Evolutionary conservation across 2,329 filamentous ascomycete species (phyloP), one percentile per base, ranked within the genome.

Genomic region (Setomelanomma holmii): DNA sequence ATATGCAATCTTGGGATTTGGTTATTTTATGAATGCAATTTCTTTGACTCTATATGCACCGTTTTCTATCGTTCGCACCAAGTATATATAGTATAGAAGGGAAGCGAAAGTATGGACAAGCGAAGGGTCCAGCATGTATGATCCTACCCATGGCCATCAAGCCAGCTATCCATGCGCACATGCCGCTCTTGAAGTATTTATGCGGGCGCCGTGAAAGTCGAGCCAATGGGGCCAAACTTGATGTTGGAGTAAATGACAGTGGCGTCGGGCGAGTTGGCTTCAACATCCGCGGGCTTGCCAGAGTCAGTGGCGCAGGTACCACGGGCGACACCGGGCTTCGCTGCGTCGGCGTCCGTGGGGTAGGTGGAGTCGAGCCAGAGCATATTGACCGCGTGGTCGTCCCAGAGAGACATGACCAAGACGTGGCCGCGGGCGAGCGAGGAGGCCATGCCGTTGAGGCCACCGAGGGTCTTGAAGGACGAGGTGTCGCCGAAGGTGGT

Each of bases 291-390:
- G 12, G 74, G 74, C 56, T 63, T 67, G 36, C 74, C 74, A 39
- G 68, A 73, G 57, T 63, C 59, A n/a, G 59, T 75, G 3, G 64
- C 19, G 67, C 74, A 76, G 43, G 72, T 71, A 54, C 74, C 74
- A 58, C 74, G 71, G 36, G 54, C 69, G 23, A 68, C 49, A 67
- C 74, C 74, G 14, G 68, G 72, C 52, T 63, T 67, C 34, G 12
- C 34, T 36, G 34, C 11, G 40, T 70, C 66, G 24, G 58, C 64
- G 45, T 71, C 66, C 54, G 78, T 77, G 42, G 87, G 87, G 78
- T 83, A 88, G 69, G 78, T 82, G 55, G 83, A 84, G 78, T 91
- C 88, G 64, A 91, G 83, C 89, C 89, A 91, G 66, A 88, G 82
- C 87, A 91, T 90, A 76, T 87, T 82, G 66, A 83, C 76, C 53